Evolutionary conservation across 2,329 filamentous ascomycete species (phyloP).

Genomic region (Gliomastix tumulicola): DNA sequence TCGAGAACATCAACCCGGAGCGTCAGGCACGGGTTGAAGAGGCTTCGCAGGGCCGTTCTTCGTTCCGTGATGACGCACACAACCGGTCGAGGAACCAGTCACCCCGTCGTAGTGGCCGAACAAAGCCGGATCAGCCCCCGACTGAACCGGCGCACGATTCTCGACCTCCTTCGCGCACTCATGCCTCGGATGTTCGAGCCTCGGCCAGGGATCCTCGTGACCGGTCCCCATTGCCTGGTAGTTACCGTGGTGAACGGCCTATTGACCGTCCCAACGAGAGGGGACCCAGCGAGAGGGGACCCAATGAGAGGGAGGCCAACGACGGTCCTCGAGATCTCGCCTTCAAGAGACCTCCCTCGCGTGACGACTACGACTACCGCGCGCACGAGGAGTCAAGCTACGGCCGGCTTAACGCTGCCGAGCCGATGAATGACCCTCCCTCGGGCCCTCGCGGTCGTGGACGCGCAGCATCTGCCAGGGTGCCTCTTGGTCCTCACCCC

Average conservation of each 20-base stretch:
- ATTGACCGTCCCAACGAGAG: slow-evolving; percentile 31
- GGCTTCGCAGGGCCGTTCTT: too few species aligned
- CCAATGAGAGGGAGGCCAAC: slow-evolving; percentile 31
- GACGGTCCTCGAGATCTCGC: slow-evolving; percentile 8
- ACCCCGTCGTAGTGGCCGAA: slow-evolving; percentile 37
- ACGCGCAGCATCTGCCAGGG: slow-evolving; percentile 29
- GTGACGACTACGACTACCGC: slow-evolving; percentile 41
- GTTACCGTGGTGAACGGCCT: slow-evolving; percentile 23
- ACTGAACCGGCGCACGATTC: neutral
- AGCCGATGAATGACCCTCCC: slow-evolving; percentile 37
- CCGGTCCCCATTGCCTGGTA: slow-evolving; percentile 17
- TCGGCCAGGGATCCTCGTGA: slow-evolving; percentile 21
- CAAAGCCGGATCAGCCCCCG: too few species aligned
- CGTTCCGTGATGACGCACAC: slow-evolving; percentile 22
- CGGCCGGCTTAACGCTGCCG: slow-evolving; percentile 50
- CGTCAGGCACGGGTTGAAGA: slow-evolving; percentile 38
- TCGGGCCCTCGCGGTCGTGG: slow-evolving; percentile 50
- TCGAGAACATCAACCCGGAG: slow-evolving; percentile 38
- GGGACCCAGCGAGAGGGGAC: slow-evolving; percentile 24
- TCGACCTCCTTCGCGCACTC: too few species aligned
- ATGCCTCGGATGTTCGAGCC: too few species aligned
- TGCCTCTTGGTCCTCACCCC: slow-evolving; percentile 13
- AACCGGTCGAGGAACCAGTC: slow-evolving; percentile 37
- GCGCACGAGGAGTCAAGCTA: slow-evolving; percentile 55
- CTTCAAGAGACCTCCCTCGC: slow-evolving; percentile 26